Evolutionary conservation across 306 rosid genomes (phyloP).

Genomic region (Nissolia schottii): DNA sequence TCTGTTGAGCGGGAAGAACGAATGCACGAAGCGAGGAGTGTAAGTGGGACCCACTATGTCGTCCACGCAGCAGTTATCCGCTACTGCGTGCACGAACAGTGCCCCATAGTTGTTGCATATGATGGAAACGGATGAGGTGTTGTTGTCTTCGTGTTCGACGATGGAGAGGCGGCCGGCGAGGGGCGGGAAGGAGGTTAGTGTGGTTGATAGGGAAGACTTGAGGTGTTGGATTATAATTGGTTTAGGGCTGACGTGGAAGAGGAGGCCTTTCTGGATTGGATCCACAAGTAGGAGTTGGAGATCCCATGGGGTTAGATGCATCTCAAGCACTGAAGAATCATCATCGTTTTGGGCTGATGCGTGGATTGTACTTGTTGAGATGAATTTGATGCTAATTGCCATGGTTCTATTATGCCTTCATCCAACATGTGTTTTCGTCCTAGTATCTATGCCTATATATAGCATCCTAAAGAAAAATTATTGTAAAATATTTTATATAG

Average conservation of each 20-base stretch:
- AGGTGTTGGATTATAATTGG: slow-evolving; percentile 5
- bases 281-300: slow-evolving; percentile 26
- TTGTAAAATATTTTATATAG: too few species aligned
- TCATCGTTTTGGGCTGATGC: neutral
- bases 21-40: slow-evolving; percentile 21
- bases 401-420: too few species aligned
- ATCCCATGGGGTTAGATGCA: neutral
- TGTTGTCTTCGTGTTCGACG: neutral
- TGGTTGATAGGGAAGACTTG: slow-evolving; percentile 16
- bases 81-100: slow-evolving; percentile 21
- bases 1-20: slow-evolving; percentile 29
- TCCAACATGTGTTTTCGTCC: neutral
- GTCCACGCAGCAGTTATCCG: neutral
- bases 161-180: slow-evolving; percentile 25
- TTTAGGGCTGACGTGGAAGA: neutral
- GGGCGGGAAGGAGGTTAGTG: slow-evolving; percentile 25
- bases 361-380: neutral
- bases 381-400: neutral
- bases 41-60: slow-evolving; percentile 15
- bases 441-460: too few species aligned
- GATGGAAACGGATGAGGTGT: slow-evolving; percentile 9
- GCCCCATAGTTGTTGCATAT: slow-evolving; percentile 27
- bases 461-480: too few species aligned
- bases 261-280: slow-evolving; percentile 28
- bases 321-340: neutral